phyloP scores from a whole-genome alignment of 495 filamentous ascomycete genomes.

The Tirmania nivea region DNA sequence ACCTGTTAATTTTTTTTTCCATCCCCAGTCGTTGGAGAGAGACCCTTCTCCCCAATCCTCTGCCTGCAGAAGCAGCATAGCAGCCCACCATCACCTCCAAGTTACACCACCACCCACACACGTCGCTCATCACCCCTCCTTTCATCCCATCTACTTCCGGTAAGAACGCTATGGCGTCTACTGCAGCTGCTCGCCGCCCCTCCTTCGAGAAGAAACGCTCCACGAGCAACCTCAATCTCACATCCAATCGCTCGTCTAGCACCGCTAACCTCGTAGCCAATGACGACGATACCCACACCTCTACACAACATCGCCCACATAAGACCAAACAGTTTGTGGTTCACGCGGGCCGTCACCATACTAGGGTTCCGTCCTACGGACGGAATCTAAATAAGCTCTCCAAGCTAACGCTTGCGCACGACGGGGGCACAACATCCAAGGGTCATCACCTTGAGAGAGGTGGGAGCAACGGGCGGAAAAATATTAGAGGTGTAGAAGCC shows the following conservation, averaged over 20 bases:
- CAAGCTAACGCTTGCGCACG: constrained; percentile 13
- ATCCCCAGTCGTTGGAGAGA: background rate
- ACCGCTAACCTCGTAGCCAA: background rate
- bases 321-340: background rate
- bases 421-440: constrained; percentile 10
- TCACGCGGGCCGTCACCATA: constrained; percentile 6
- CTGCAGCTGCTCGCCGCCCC: background rate
- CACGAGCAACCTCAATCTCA: background rate
- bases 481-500: background rate
- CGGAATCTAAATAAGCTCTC: constrained; percentile 23
- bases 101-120: background rate
- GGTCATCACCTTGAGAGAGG: background rate
- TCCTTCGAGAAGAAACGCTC: background rate
- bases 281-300: background rate
- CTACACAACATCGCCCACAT: background rate
- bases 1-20: background rate
- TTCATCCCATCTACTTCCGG: no score
- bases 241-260: background rate
- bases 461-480: background rate
- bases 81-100: background rate
- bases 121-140: background rate
- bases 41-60: background rate
- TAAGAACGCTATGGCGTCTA: background rate
- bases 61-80: background rate
- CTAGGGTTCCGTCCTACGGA: constrained; percentile 23